Evolutionary conservation across 73 alveolate species (phyloP).

Genomic region (Paramecium primaurelia): DNA sequence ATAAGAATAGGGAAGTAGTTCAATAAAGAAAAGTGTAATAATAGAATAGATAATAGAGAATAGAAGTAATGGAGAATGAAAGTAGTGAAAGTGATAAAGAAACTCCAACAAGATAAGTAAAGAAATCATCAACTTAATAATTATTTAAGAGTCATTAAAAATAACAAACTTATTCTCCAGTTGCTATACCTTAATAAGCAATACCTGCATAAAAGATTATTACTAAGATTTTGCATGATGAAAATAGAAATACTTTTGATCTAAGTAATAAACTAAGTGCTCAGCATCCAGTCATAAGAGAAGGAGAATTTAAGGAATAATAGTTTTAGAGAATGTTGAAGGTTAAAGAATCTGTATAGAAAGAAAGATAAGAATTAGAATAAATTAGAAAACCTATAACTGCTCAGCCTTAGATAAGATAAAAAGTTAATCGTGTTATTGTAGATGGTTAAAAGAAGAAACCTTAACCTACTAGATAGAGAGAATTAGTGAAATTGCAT

Average conservation of each 20-base stretch:
- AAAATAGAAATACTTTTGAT: slow-evolving; percentile 35
- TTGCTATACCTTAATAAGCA: background rate
- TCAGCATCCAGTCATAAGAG: background rate
- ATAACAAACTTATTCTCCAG: background rate
- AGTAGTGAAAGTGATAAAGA: background rate
- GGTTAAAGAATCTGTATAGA: background rate
- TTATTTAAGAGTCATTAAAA: background rate
- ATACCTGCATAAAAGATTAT: slow-evolving; percentile 9
- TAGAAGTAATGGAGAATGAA: background rate
- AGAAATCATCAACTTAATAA: background rate
- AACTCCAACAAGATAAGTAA: background rate
- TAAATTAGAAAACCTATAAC: background rate
- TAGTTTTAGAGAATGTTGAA: background rate
- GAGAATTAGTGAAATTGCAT: slow-evolving; percentile 22
- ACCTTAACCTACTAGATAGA: background rate
- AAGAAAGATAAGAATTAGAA: slow-evolving; percentile 18
- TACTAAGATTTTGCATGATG: background rate
- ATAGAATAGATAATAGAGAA: background rate
- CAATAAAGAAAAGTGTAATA: background rate
- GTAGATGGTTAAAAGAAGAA: background rate
- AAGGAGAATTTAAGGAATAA: background rate
- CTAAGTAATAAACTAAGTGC: slow-evolving; percentile 27
- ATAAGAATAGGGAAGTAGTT: background rate
- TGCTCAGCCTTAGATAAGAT: background rate
- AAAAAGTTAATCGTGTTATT: background rate